Evolutionary conservation across 2,329 filamentous ascomycete species (phyloP).

Genomic region (Colletotrichum somersetense): DNA sequence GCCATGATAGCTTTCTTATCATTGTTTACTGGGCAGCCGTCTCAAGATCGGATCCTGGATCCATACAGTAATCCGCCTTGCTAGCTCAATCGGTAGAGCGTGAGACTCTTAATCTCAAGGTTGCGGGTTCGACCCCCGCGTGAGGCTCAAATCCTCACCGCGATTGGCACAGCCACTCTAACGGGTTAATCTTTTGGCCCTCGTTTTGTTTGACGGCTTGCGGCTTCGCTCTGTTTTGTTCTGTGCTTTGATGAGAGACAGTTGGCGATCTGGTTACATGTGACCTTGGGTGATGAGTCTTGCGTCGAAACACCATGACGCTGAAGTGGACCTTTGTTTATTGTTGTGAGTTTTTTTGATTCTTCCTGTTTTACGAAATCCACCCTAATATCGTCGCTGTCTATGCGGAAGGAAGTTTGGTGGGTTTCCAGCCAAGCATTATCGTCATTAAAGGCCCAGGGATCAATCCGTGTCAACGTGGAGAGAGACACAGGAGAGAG

Average conservation of each 20-base stretch:
- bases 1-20: too few species aligned
- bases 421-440: background rate
- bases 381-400: too few species aligned
- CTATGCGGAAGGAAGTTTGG: background rate
- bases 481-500: too few species aligned
- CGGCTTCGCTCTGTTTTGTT: too few species aligned
- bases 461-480: too few species aligned
- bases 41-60: too few species aligned
- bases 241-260: background rate
- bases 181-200: background rate
- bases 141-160: slow-evolving; percentile 45
- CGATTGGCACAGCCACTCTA: slow-evolving; percentile 5
- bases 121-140: slow-evolving; percentile 45
- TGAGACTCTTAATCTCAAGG: slow-evolving; percentile 71
- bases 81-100: slow-evolving; percentile 78
- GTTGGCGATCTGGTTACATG: background rate
- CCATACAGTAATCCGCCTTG: slow-evolving; percentile 43
- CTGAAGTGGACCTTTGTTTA: background rate
- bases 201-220: background rate
- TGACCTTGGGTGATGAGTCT: background rate
- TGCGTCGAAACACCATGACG: background rate
- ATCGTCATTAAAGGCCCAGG: too few species aligned
- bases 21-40: too few species aligned
- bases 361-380: background rate
- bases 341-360: background rate